These are phyloP conservation scores for Phytophthora colocasiae DNA, from an alignment of 352 stramenopile genomes.

Conservation along the genomic window DNA sequence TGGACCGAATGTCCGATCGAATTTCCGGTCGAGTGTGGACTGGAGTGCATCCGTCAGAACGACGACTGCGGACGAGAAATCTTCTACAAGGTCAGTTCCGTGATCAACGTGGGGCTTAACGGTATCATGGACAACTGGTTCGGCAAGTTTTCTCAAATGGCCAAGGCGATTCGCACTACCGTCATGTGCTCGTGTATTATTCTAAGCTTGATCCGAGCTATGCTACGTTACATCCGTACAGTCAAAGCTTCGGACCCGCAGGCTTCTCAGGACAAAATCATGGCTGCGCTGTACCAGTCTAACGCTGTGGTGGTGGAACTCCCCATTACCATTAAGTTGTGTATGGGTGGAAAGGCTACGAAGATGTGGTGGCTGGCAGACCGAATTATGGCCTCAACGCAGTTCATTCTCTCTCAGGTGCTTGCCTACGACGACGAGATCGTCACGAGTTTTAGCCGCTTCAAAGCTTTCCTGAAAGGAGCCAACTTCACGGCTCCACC, in stretches of 20 bases:
- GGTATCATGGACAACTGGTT: constrained; percentile 54
- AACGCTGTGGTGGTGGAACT: constrained; percentile 49
- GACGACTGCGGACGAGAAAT: constrained; percentile 44
- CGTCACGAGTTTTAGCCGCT: constrained; percentile 24
- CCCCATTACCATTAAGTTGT: constrained; percentile 49
- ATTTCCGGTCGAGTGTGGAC: constrained; percentile 39
- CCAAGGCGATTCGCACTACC: constrained; percentile 41
- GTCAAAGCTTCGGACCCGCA: constrained; percentile 34
- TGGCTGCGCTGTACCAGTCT: constrained; percentile 44
- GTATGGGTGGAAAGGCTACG: constrained; percentile 31
- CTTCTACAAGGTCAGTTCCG: constrained; percentile 38
- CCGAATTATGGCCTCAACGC: constrained; percentile 20
- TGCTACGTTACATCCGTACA: constrained; percentile 37
- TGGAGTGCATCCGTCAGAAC: constrained; percentile 47
- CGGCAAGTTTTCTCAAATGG: constrained; percentile 40
- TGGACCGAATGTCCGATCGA: constrained; percentile 58
- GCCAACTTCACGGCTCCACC: constrained; percentile 33
- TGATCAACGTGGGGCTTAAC: constrained; percentile 46
- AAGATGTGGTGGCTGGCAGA: constrained; percentile 26
- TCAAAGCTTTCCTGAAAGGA: constrained; percentile 30
- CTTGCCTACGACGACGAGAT: constrained; percentile 24
- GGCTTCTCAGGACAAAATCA: constrained; percentile 40
- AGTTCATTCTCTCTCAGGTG: constrained; percentile 33
- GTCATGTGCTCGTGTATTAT: constrained; percentile 42
- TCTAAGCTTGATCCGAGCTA: constrained; percentile 29